Conservation (phyloP, 495 filamentous ascomycete species). For the Hypomontagnella monticulosa region DNA sequence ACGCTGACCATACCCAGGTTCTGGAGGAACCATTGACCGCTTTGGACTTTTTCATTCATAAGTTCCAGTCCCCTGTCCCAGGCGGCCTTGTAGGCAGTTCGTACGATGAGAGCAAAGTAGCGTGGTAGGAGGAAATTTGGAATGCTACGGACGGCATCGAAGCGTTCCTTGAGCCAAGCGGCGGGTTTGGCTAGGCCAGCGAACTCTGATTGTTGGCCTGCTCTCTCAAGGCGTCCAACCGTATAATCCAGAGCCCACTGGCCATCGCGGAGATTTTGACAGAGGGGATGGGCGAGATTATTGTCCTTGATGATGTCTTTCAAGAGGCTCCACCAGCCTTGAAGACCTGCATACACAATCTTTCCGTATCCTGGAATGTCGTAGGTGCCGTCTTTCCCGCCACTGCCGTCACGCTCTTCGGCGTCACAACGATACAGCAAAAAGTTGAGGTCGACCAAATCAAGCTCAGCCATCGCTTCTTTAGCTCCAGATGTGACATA, state of each 20-base stretch:
- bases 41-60: constrained; percentile 76
- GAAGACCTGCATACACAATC: constrained; percentile 93
- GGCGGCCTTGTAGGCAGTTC: constrained; percentile 85
- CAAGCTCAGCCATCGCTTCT: constrained; percentile 76
- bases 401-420: constrained; percentile 85
- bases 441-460: constrained; percentile 88
- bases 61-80: constrained; percentile 80
- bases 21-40: constrained; percentile 85
- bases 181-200: constrained; percentile 69
- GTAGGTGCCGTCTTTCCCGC: constrained; percentile 85
- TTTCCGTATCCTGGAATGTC: constrained; percentile 82
- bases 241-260: constrained; percentile 96
- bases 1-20: constrained; percentile 87
- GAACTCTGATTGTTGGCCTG: constrained; percentile 68
- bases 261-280: constrained; percentile 89
- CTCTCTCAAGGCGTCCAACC: constrained; percentile 76
- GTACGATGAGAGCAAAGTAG: constrained; percentile 90
- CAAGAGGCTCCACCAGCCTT: constrained; percentile 98
- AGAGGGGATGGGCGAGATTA: constrained; percentile 90
- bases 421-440: constrained; percentile 90
- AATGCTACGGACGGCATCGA: constrained; percentile 81
- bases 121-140: constrained; percentile 91
- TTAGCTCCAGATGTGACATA: constrained; percentile 84
- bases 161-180: constrained; percentile 82
- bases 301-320: constrained; percentile 87